phyloP scores from a whole-genome alignment of 2,329 filamentous ascomycete species.

The Colletotrichum trifolii region DNA sequence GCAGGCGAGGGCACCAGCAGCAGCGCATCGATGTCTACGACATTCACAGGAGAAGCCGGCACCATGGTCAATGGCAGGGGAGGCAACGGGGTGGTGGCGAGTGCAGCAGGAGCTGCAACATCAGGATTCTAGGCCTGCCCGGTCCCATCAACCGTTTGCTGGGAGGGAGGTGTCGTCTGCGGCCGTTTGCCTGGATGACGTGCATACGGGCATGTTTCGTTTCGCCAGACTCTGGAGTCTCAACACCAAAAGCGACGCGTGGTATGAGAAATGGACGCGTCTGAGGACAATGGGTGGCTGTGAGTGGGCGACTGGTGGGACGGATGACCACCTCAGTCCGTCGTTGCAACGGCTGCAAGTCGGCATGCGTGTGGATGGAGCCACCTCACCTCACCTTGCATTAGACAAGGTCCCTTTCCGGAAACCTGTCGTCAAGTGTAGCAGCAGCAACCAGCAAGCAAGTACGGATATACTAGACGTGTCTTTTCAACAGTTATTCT shows the following conservation, averaged over 20 bases:
- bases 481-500: not conserved
- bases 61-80: not conserved
- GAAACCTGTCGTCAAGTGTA: constrained; percentile 1
- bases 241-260: constrained; percentile 38
- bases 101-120: constrained; percentile 5
- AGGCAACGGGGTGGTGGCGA: constrained; percentile 27
- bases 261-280: constrained; percentile 36
- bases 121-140: constrained; percentile 14
- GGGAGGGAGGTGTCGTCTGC: not conserved
- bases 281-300: constrained; percentile 19
- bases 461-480: constrained; percentile 6
- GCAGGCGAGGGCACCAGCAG: constrained; percentile 33
- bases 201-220: constrained; percentile 1
- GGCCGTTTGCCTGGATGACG: constrained; percentile 12
- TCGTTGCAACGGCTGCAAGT: constrained; percentile 12
- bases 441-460: constrained; percentile 22
- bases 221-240: constrained; percentile 1
- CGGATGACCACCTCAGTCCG: constrained; percentile 11
- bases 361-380: constrained; percentile 15
- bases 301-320: constrained; percentile 24
- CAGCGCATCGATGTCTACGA: not conserved
- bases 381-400: constrained; percentile 36
- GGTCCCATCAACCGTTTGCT: constrained; percentile 5
- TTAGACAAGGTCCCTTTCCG: constrained; percentile 12
- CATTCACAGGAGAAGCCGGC: constrained; percentile 9